Evolutionary conservation across 108 stramenopile genomes (phyloP), one percentile per base, ranked within the genome.

Genomic region (Nannochloropsis gaditana): DNA sequence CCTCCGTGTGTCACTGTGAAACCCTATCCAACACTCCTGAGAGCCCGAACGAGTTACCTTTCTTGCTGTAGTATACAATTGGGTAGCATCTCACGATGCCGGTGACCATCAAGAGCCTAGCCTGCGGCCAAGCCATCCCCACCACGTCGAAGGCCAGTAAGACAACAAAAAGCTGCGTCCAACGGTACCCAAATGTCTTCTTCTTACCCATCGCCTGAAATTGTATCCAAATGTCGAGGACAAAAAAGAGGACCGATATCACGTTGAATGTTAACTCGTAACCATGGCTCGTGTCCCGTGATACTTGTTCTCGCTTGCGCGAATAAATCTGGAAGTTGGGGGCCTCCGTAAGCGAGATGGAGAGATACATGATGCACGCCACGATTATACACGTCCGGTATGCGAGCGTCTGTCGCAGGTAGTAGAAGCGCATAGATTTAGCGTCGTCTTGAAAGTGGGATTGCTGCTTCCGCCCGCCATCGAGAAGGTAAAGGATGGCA

Each of bases 51-150:
- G 11, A 50, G 19, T 6, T n/a, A 6, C 59, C 59, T 73, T 73
- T 73, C n/a, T n/a, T 73, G 59, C 59, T 73, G 59, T n/a, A 73
- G n/a, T 73, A 73, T 4, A 73, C 59, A 73, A 73, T 73, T 0
- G 59, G 59, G n/a, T n/a, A 73, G n/a, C 59, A 73, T n/a, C 59
- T 15, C 59, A 73, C 59, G 59, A 73, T 73, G 59, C 59, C 59
- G 19, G 59, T n/a, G 59, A 73, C 59, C 8, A 5, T 73, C 2
- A 73, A 73, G 19, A 73, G 19, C 59, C 59, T 73, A 15, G 59
- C 59, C 59, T n/a, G 19, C 15, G 59, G 59, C 59, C 59, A 73
- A n/a, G n/a, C 19, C 59, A 73, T 6, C 4, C 59, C 59, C 59
- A 73, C n/a, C 59, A 73, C 59, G n/a, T 73, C 59, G 8, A 73